Base-by-base conservation (phyloP, 2,329 filamentous ascomycete species). In the Claviceps quebecensis region DNA sequence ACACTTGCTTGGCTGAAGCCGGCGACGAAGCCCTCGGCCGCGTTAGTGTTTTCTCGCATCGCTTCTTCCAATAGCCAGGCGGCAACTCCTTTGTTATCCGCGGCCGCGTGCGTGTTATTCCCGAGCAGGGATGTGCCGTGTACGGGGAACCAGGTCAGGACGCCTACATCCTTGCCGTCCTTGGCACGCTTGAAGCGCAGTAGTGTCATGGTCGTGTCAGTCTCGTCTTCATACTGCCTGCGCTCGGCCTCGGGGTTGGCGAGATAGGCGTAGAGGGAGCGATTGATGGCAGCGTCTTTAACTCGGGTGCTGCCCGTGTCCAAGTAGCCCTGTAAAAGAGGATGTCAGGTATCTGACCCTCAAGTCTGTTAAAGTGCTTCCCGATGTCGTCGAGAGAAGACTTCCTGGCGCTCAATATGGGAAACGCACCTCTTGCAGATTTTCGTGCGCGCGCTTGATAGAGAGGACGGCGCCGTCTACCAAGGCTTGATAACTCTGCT, bases 41-140 rank as follows among this genome's bases (percentile, higher is more conserved):
- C 80, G 17, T 70, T 72, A 1, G 71, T 61, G 17, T 79, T 72
- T n/a, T 65, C 67, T 2, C 69, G 64, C 47, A 84, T 74, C 49
- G 78, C 81, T 57, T 84, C 77, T 64, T 97, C 91, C 50, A 96
- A 83, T 13, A 95, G 71, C 62, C 84, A 85, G 0, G 90, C 86
- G 2, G 91, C 90, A 6, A 95, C 87, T 13, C 91, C 91, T 69
- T 97, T 97, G 71, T 97, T 97, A 66, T 97, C 91, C n/a, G 87
- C 91, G 2, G 89, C 83, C 48, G 93, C 80, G 14, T 95, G 74
- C 0, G 89, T 96, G 67, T 95, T 95, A 69, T 96, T 96, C 51
- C 86, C 85, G 23, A 90, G 80, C 67, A 96, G 79, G 0, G 88
- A 95, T 0, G 91, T 97, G 46, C 90, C 90, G 64, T 97, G 91